Evolutionary conservation across 805 yeast genomes (phyloP), one percentile per base, ranked within the genome.

Genomic region (Naumovozyma baii): DNA sequence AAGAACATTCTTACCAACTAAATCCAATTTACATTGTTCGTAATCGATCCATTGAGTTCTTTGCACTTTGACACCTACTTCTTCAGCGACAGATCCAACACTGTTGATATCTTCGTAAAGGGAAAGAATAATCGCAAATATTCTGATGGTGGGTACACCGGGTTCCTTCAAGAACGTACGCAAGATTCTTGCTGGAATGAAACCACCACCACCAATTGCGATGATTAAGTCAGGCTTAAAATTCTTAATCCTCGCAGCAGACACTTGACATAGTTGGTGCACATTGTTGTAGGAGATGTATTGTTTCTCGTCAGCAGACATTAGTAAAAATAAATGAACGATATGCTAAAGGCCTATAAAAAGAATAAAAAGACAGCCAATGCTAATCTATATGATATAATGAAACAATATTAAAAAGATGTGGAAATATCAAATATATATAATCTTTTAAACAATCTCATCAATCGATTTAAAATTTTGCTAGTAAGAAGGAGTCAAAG

Each of bases 171-270:
- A 69, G 64, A 90, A 92, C 2, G 97, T 80, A 62, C 98, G 78
- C 60, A 90, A 72, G 65, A 92, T 92, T 62, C 98, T 78, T 7
- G 98, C 96, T 19, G 97, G 98, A 42, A 90, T 92, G 63, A 90
- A 85, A 2, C 97, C 98, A 59, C 98, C 95, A 52, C 95, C 95
- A 56, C 95, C 98, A 55, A 90, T 86, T 50, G 97, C 96, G 46
- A 90, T 84, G 64, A 88, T 84, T 43, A 85, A 72, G 62, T 88
- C 94, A 31, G 95, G 94, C 52, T 84, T 76, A 68, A 85, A 80
- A 19, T 66, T 63, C 60, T 76, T 78, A 59, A 83, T 73, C 47
- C 70, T 73, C 40, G 70, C 76, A 13, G 87, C 79, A 13, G 70
- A 58, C 45, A 69, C 72, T 55, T 78, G 83, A 61, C 83, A 78